These are phyloP conservation scores for Phytophthora kernoviae DNA, from an alignment of 352 stramenopile species.

Conservation along the genomic window DNA sequence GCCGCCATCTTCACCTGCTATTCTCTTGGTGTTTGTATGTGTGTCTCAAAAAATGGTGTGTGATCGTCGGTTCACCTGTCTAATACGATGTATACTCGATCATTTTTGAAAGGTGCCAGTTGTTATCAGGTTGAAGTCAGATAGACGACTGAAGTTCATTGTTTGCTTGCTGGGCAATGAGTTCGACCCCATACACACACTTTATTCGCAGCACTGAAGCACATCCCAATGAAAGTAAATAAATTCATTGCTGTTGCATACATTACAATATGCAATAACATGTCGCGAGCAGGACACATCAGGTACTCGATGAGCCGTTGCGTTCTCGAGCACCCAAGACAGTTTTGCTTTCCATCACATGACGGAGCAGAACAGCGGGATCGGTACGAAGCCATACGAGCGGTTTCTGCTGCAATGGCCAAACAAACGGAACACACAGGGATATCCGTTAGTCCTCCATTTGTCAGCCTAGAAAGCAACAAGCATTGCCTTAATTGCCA, in stretches of 20 bases:
- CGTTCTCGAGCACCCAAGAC: not conserved
- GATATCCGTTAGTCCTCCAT: not conserved
- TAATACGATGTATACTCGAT: not conserved
- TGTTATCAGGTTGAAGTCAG: too few species aligned
- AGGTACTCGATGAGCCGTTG: not conserved
- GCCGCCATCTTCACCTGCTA: constrained; percentile 45
- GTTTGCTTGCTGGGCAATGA: too few species aligned
- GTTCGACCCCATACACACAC: too few species aligned
- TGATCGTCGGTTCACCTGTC: constrained; percentile 9
- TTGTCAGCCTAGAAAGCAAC: not conserved
- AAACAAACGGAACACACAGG: not conserved
- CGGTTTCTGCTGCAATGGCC: constrained; percentile 19
- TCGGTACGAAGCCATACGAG: constrained; percentile 53
- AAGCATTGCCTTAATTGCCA: not conserved
- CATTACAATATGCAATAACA: not conserved
- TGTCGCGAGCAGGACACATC: not conserved
- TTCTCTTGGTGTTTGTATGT: constrained; percentile 14
- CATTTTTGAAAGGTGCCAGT: too few species aligned
- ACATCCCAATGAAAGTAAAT: constrained; percentile 1
- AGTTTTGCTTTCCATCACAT: constrained; percentile 33
- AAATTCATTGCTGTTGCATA: not conserved
- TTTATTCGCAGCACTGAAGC: not conserved
- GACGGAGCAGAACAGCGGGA: constrained; percentile 72
- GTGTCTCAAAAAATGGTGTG: constrained; percentile 12
- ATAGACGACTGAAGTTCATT: too few species aligned